Percentiles rank a stretch among this genome's conserved stretches.
These are phyloP conservation scores for Gnaphalium uliginosum DNA, from an alignment of 129 eudicot species.

Conservation along the genomic window DNA sequence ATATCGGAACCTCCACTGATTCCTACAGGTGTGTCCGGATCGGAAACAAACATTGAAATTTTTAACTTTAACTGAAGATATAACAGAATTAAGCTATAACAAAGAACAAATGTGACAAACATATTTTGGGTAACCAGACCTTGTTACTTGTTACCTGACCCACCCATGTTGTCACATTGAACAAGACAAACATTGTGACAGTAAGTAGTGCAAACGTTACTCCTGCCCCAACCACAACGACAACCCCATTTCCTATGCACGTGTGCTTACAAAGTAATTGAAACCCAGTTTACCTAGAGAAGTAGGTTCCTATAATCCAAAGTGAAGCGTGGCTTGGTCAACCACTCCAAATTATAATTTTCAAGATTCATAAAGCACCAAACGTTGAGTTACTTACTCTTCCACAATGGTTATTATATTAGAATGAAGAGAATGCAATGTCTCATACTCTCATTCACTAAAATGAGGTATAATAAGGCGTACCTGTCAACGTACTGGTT, in stretches of 20 bases:
- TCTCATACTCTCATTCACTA: constrained; percentile 85
- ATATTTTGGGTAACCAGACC: no score
- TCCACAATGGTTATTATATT: constrained; percentile 88
- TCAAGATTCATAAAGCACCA: constrained; percentile 25
- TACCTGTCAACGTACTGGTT: no score
- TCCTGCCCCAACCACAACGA: constrained; percentile 79
- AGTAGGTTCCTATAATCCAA: constrained; percentile 88
- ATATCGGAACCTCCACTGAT: constrained; percentile 53
- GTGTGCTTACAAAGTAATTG: constrained; percentile 81
- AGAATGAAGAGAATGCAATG: constrained; percentile 82
- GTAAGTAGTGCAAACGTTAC: constrained; percentile 21
- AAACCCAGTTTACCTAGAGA: constrained; percentile 90
- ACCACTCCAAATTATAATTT: background rate
- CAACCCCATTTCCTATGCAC: constrained; percentile 89
- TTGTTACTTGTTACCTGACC: no score
- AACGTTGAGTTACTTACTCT: constrained; percentile 56
- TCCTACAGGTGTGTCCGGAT: constrained; percentile 59
- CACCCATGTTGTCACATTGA: background rate
- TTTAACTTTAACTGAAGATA: background rate
- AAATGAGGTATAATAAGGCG: constrained; percentile 49
- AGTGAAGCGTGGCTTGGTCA: constrained; percentile 70
- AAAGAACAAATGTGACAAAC: background rate
- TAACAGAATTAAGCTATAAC: background rate
- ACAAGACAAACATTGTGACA: background rate
- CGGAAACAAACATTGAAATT: constrained; percentile 29